Evolutionary conservation across 495 filamentous ascomycete genomes (phyloP), one percentile per base, ranked within the genome.

Genomic region (Penicillium nucicola): DNA sequence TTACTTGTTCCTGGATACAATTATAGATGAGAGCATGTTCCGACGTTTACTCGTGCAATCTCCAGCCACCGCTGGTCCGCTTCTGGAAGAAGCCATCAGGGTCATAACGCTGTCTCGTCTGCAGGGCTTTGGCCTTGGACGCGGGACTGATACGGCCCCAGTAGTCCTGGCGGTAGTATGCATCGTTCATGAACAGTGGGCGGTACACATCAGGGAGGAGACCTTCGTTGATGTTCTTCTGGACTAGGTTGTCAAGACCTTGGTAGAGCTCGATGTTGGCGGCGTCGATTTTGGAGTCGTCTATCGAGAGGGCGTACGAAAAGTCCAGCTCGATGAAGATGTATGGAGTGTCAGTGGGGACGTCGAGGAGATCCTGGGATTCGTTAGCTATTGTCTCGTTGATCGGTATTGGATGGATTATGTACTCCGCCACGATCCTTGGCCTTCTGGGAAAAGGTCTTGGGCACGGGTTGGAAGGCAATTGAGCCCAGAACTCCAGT

Each of bases 111-210:
- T 63, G 36, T 14, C 69, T 53, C 12, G 67, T 69, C 38, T 76
- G 53, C 23, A 80, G 75, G 13, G 62, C 66, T 17, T 64, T 61
- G 19, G 73, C 69, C 36, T 75, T 64, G 20, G 71, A 81, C 31
- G 55, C 70, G 2, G 70, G 67, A 39, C 68, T 66, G 52, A 84
- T 67, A 11, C 81, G 68, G 1, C 74, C 77, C 67, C 80, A 84
- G 61, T 81, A 84, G 52, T 84, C 81, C 64, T 84, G 77, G 20
- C 71, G 62, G 43, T 68, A 77, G 62, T 78, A 79, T 1, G 72
- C 74, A 48, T 85, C 80, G 58, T 83, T 85, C 79, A 79, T 76
- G 65, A 84, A 84, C 0, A 84, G 48, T 4, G 80, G 80, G 33
- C 81, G 65, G 50, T 79, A 81, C 23, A 74, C 78, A 31, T 81